These are phyloP conservation scores for Taxillus chinensis DNA, from an alignment of 164 flowering plant genomes.

Conservation along the genomic window DNA sequence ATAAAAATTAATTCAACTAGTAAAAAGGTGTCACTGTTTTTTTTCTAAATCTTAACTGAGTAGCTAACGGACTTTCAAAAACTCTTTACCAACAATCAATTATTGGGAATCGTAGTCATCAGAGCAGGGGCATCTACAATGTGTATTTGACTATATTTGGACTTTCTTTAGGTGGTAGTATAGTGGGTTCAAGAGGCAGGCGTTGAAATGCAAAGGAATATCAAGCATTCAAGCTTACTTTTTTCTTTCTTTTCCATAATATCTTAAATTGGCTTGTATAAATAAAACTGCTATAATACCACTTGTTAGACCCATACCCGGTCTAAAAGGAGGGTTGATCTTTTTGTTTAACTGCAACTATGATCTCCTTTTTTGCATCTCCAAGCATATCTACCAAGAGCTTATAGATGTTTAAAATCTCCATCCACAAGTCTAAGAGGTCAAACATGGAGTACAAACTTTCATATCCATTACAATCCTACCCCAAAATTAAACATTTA, in stretches of 20 bases:
- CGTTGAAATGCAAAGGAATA: not conserved
- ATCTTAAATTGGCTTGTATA: not conserved
- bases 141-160: too few relatives aligned
- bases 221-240: not conserved
- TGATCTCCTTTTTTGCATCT: not conserved
- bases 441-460: not conserved
- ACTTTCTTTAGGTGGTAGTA: not conserved
- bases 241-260: not conserved
- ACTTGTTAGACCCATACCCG: too few relatives aligned
- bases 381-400: not conserved
- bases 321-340: too few relatives aligned
- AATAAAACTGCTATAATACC: too few relatives aligned
- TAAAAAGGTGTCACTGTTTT: too few relatives aligned
- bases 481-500: not conserved
- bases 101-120: too few relatives aligned
- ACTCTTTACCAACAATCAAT: too few relatives aligned
- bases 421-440: constrained; percentile 7
- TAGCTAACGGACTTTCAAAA: too few relatives aligned
- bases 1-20: too few relatives aligned
- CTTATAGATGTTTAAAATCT: constrained; percentile 4
- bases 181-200: not conserved
- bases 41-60: too few relatives aligned
- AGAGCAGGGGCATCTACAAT: too few relatives aligned
- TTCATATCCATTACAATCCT: not conserved
- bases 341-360: too few relatives aligned